Evolutionary conservation across 2,329 filamentous ascomycete genomes (phyloP), one percentile per base, ranked within the genome.

Genomic region (Helminthosporium solani): DNA sequence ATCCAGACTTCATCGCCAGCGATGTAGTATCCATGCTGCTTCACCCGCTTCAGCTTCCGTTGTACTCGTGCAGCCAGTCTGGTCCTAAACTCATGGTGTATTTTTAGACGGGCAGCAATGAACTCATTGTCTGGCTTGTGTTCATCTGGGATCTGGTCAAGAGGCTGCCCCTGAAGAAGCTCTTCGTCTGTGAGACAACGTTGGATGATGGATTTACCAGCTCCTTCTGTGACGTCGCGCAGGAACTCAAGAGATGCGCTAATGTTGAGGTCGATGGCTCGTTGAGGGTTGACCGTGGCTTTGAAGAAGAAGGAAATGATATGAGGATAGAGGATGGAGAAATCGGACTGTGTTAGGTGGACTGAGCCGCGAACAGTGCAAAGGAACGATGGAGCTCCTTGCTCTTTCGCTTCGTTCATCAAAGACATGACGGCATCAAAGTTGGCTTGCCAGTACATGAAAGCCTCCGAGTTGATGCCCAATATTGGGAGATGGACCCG

Each of bases 391-490:
- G 74, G 75, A 6, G 66, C 68, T 9, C 74, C 74, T 7, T 75
- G 71, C 8, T 73, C 72, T 31, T 71, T 74, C 1, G 75, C 78
- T 65, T 87, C 82, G 19, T 76, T 68, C 61, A 82, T 80, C 14
- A 87, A 70, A 0, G 73, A 70, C 50, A 78, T 73, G 8, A 86
- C 75, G 28, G 78, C 74, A 33, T 80, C 70, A 58, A 84, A 85
- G 50, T 86, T 87, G 2, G 76, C 73, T 18, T 79, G 75, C 84
- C 84, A 87, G 66, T 86, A 84, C 74, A 85, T 85, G 68, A 87
- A 87, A 0, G 82, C 84, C 64, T 87, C 84, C 5, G 78, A 81
- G 39, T 84, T 85, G 59, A 87, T 82, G 2, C 79, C 80, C 5
- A 87, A 73, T 7, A 87, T 59, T 4, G 84, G 84, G 11, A 77